Evolutionary conservation across 2,329 filamentous ascomycete genomes (phyloP).

Genomic region (Diplocarpon rosae): DNA sequence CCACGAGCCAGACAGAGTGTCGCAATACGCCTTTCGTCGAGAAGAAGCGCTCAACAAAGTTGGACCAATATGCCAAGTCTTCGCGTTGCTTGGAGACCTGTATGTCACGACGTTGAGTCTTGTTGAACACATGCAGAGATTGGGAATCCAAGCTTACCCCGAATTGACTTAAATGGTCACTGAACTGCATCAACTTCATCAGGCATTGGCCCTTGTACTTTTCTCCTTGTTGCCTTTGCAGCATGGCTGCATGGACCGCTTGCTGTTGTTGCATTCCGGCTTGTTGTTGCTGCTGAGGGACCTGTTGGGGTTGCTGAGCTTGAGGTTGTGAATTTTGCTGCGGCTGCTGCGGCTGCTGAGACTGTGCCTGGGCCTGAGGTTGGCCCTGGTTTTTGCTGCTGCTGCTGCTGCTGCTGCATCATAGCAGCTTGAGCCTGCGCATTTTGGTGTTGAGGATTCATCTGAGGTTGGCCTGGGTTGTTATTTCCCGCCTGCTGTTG

Average conservation of each 20-base stretch:
- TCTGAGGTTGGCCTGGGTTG: conserved; percentile 36
- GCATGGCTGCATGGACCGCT: conserved; percentile 16
- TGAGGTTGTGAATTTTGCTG: conserved; percentile 32
- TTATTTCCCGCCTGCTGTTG: conserved; percentile 34
- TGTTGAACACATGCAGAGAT: conserved; percentile 19
- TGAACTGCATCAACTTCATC: conserved; percentile 49
- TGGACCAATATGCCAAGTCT: conserved; percentile 66
- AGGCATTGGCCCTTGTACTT: conserved; percentile 43
- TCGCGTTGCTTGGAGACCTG: conserved; percentile 50
- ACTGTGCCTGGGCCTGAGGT: conserved; percentile 34
- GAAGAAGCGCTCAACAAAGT: conserved; percentile 74
- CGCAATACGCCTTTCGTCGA: conserved; percentile 66
- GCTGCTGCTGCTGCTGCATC: conserved; percentile 28
- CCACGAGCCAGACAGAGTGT: conserved; percentile 51
- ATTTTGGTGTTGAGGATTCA: conserved; percentile 34
- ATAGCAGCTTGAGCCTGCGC: conserved; percentile 28
- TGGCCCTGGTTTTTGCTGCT: conserved; percentile 34
- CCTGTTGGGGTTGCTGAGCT: conserved; percentile 30
- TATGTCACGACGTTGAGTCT: conserved; percentile 12
- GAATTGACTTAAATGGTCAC: conserved; percentile 50
- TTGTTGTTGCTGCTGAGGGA: conserved; percentile 29
- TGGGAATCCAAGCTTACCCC: conserved; percentile 33
- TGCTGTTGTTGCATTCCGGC: conserved; percentile 28
- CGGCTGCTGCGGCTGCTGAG: conserved; percentile 32
- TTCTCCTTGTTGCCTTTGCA: conserved; percentile 30